A percentile compares a stretch with the other conserved stretches of the same genome.
Conservation (phyloP, 345 rosid species). For the Trapa bicornis region DNA sequence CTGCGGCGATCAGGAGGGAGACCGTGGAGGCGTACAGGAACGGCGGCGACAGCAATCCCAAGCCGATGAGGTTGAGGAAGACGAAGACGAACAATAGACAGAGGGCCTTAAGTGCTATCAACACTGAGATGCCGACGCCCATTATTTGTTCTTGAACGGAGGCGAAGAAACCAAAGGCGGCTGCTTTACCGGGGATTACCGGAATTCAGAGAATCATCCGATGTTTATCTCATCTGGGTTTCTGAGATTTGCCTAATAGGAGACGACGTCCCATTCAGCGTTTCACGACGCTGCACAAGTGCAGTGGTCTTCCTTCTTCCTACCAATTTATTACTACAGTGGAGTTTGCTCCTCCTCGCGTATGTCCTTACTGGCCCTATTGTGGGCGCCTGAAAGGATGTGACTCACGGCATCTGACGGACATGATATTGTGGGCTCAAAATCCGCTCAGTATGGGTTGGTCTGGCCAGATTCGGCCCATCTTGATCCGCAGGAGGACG, state of each 20-base stretch:
- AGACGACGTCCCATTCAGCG: too few relatives aligned
- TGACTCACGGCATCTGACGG: too few relatives aligned
- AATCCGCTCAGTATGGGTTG: too few relatives aligned
- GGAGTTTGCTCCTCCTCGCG: too few relatives aligned
- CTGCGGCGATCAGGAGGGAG: conserved; percentile 20
- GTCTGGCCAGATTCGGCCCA: too few relatives aligned
- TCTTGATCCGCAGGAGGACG: too few relatives aligned
- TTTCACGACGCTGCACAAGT: too few relatives aligned
- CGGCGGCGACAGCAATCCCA: conserved; percentile 25
- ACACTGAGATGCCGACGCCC: conserved; percentile 44
- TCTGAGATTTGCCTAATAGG: neutral
- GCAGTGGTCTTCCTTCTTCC: neutral
- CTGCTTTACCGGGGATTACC: neutral
- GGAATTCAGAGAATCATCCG: neutral
- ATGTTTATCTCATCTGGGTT: neutral
- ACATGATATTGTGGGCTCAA: too few relatives aligned
- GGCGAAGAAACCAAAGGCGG: neutral
- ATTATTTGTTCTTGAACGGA: conserved; percentile 9
- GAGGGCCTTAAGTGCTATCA: conserved; percentile 29
- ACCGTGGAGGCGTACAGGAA: conserved; percentile 41
- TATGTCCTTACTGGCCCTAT: too few relatives aligned
- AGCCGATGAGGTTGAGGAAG: conserved; percentile 19
- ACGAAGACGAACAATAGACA: conserved; percentile 18
- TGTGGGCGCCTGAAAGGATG: too few relatives aligned
- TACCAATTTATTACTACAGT: neutral